A percentile compares a stretch with the other conserved stretches of the same genome.
Conservation (phyloP, 495 filamentous ascomycete genomes). For the Aspergillus biplanus region DNA sequence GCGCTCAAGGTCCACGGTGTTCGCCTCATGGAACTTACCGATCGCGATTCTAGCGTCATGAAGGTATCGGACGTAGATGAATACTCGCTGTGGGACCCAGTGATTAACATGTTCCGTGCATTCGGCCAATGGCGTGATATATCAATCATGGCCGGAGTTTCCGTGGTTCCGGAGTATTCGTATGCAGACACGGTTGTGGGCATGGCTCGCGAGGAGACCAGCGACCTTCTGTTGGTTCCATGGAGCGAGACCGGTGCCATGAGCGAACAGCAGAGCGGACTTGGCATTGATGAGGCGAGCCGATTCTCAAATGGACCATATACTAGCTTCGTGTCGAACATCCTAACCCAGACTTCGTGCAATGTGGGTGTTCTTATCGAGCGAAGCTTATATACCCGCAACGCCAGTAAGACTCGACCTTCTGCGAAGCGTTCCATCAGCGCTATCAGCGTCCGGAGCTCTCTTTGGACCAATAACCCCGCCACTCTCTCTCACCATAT, state of each 20-base stretch:
- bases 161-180: conserved; percentile 72
- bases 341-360: conserved; percentile 62
- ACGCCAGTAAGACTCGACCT: conserved; percentile 33
- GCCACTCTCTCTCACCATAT: conserved; percentile 75
- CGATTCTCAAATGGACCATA: conserved; percentile 52
- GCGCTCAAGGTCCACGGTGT: conserved; percentile 83
- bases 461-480: conserved; percentile 46
- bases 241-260: conserved; percentile 87
- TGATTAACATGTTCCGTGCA: conserved; percentile 88
- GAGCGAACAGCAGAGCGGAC: conserved; percentile 55
- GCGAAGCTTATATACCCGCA: conserved; percentile 56
- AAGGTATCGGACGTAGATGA: conserved; percentile 84
- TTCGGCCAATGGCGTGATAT: conserved; percentile 86
- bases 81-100: conserved; percentile 76
- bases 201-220: conserved; percentile 66
- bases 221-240: conserved; percentile 84
- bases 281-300: conserved; percentile 31
- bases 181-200: conserved; percentile 76
- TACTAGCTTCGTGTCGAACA: conserved; percentile 66
- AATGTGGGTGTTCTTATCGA: conserved; percentile 85
- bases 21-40: conserved; percentile 84
- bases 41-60: conserved; percentile 95
- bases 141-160: conserved; percentile 77
- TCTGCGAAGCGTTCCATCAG: conserved; percentile 55
- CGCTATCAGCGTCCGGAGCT: conserved; percentile 59